Conservation (phyloP, 768 basidiomycete species). For the Termitomyces sp. region DNA sequence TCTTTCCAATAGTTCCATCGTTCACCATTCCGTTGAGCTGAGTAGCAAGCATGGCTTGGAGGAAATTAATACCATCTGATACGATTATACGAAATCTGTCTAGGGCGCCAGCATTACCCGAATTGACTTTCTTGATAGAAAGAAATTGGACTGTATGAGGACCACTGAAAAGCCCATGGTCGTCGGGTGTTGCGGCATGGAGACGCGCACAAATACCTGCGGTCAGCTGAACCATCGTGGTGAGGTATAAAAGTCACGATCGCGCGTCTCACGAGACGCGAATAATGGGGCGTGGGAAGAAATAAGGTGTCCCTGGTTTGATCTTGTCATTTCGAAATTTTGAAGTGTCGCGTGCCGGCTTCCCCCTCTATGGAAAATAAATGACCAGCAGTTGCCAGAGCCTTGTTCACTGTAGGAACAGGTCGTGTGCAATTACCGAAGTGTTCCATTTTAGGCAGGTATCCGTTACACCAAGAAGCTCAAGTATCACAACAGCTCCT, state of each 20-base stretch:
- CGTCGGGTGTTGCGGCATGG: slow-evolving; percentile 35
- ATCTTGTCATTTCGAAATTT: not conserved
- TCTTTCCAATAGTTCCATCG: slow-evolving; percentile 53
- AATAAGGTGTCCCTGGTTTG: not conserved
- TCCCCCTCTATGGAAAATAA: no score
- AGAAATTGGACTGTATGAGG: slow-evolving; percentile 71
- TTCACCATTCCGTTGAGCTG: slow-evolving; percentile 77
- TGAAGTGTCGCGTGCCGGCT: no score
- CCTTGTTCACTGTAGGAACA: no score
- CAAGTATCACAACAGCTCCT: slow-evolving; percentile 1
- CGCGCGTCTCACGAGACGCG: slow-evolving; percentile 15
- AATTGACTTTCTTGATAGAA: slow-evolving; percentile 71
- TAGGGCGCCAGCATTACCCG: slow-evolving; percentile 21
- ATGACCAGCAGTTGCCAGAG: no score
- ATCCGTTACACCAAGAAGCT: no score
- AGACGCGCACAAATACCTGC: slow-evolving; percentile 52
- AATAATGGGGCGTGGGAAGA: slow-evolving; percentile 13
- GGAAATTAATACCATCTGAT: slow-evolving; percentile 82
- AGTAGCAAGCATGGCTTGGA: slow-evolving; percentile 94
- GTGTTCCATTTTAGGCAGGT: no score
- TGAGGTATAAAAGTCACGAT: slow-evolving; percentile 4
- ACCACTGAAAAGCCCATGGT: slow-evolving; percentile 34
- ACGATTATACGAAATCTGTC: slow-evolving; percentile 80
- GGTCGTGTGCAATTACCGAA: no score
- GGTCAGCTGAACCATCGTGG: slow-evolving; percentile 39